Evolutionary conservation across 169 alveolate species (phyloP).

Genomic region (Plasmodium malariae): DNA sequence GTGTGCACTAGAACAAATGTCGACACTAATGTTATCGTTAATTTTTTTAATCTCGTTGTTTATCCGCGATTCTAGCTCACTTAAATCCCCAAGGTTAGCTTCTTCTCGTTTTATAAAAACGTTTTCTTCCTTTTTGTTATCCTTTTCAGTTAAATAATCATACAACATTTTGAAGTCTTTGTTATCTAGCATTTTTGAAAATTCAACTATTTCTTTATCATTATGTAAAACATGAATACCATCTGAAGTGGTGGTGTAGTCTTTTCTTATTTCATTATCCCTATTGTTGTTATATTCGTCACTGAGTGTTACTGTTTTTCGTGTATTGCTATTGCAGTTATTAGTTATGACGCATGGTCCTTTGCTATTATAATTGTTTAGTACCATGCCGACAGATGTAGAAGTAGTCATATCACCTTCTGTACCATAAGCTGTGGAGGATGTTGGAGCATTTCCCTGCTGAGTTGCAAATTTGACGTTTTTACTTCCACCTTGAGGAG

Average conservation of each 20-base stretch:
- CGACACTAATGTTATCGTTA: conserved; percentile 33
- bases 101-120: not conserved
- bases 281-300: not conserved
- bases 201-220: not conserved
- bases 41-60: conserved; percentile 25
- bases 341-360: too few relatives aligned
- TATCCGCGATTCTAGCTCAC: conserved; percentile 15
- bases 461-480: conserved; percentile 15
- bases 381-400: too few relatives aligned
- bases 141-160: conserved; percentile 32
- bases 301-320: too few relatives aligned
- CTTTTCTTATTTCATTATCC: not conserved
- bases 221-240: conserved; percentile 19
- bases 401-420: too few relatives aligned
- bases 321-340: too few relatives aligned
- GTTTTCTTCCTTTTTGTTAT: conserved; percentile 9
- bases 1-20: not conserved
- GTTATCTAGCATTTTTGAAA: conserved; percentile 28
- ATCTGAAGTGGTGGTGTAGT: too few relatives aligned
- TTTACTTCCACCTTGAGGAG: not conserved
- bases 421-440: too few relatives aligned
- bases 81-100: not conserved
- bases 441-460: not conserved
- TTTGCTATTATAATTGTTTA: too few relatives aligned
- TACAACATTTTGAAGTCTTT: conserved; percentile 42